Base-by-base conservation (phyloP, 345 rosid genomes). In the Moricandia moricandioides region DNA sequence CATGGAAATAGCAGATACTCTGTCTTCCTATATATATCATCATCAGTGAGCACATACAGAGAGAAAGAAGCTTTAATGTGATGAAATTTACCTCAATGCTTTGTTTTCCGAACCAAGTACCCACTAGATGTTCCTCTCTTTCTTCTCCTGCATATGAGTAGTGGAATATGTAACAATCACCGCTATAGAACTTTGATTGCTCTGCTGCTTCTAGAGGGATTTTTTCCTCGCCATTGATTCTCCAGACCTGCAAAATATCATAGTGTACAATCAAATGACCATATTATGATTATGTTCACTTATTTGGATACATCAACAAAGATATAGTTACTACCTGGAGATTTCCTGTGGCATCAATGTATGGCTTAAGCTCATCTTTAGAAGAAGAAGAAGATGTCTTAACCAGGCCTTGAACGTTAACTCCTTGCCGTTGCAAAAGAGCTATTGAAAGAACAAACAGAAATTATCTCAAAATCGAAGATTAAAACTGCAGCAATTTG, bases 141-240 rank as follows among this genome's bases (percentile, higher is more conserved):
- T 89, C 97, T 76, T 96, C 98, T 80, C 98, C 99, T 4, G 97
- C 86, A 80, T 88, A 96, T 8, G 98, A 81, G 85, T 96, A 96
- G 70, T 84, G 95, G 80, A 91, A 89, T 62, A 96, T 83, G 70
- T 85, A 91, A 85, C 98, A 92, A 72, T 89, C 98, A 59, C 99
- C 98, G 16, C 91, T 79, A 40, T 88, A 92, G 72, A 96, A 86
- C 72, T 91, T 92, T 4, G 94, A 87, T 76, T 96, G 99, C 47
- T 88, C 96, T 7, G 97, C 80, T 79, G 89, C 90, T 75, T 89
- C 70, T 70, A 92, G 88, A 76, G 82, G 88, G 80, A 83, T 68
- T 83, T 91, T 96, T 79, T 91, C 88, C 79, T 82, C 81, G 27
- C 83, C 79, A 80, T 86, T 90, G 69, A 91, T 89, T 70, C 86